Base-by-base conservation (phyloP, 345 rosid species). In the Noccaea bulbosa region DNA sequence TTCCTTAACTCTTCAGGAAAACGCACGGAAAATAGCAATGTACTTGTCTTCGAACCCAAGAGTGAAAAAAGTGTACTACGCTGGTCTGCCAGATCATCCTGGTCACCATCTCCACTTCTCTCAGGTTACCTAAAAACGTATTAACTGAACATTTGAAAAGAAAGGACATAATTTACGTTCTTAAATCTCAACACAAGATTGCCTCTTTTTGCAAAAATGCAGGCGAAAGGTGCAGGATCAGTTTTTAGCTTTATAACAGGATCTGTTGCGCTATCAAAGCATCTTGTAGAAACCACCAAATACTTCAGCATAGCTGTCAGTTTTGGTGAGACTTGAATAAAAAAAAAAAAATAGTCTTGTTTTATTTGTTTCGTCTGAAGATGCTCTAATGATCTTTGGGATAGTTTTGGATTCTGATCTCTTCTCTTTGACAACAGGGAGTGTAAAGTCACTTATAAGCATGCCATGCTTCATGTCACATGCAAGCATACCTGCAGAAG, bases 391-490 rank as follows among this genome's bases (percentile, higher is more conserved):
- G 37, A 35, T 27, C 16, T 22, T 65, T 67, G 32, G 20, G 35
- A 46, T 24, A 20, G 46, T 57, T 57, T 56, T 39, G 72, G 48
- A 51, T 39, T 32, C 39, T 62, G 46, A 47, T 33, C 1, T 15
- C 38, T 32, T 40, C 59, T 39, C 5, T 77, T 60, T 50, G 70
- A n/a, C 57, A 35, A 48, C 10, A 94, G 98, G 99, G 62, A 89
- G 97, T 65, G 98, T 94, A 46, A 94, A 94, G 79, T 94, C 96
- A 49, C 96, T 94, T 44, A 89, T 94, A 77, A 91, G 97, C 87
- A 75, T 94, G 97, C 98, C 98, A 3, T 89, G 99, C 83, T 94
- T 91, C 78, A 94, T 94, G 99, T 94, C 98, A 15, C 98, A 94
- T 76, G 97, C 98, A 46, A 88, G 92, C 74, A 91, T 91, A 77